Percentiles rank a stretch among this genome's conserved stretches.
phyloP scores from a whole-genome alignment of 2,329 filamentous ascomycete species.

The Cladosporium sp. region DNA sequence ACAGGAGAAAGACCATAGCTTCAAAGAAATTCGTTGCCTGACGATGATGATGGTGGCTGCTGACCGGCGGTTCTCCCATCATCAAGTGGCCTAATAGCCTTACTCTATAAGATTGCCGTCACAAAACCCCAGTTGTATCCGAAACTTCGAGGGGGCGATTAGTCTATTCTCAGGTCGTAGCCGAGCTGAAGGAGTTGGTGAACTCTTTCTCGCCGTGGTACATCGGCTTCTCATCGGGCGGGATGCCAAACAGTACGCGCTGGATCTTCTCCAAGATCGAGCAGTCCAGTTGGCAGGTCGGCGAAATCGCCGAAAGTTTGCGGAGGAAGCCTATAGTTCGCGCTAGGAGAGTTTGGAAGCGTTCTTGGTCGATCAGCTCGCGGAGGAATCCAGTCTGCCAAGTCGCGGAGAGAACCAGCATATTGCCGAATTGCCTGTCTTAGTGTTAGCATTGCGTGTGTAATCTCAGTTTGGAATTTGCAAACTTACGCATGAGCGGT shows the following conservation, averaged over 20 bases:
- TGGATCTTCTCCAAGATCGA: conserved; percentile 62
- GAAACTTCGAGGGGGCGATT: neutral
- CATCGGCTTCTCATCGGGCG: conserved; percentile 17
- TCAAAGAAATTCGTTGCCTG: conserved; percentile 6
- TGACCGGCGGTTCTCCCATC: neutral
- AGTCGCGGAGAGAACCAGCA: conserved; percentile 81
- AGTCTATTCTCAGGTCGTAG: conserved; percentile 3
- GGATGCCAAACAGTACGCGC: conserved; percentile 28
- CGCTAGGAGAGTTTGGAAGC: conserved; percentile 58
- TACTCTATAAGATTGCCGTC: neutral
- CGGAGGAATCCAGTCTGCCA: conserved; percentile 50
- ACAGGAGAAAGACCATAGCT: neutral
- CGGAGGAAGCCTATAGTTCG: conserved; percentile 74
- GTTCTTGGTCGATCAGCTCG: conserved; percentile 49
- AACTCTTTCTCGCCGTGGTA: conserved; percentile 19
- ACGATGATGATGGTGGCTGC: neutral
- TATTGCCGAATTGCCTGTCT: conserved; percentile 90
- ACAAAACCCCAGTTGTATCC: neutral
- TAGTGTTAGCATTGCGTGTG: conserved; percentile 22
- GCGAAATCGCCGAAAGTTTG: conserved; percentile 66
- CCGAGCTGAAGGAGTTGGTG: conserved; percentile 11
- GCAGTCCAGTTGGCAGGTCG: conserved; percentile 69
- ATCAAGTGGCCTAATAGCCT: neutral
- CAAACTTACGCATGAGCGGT: conserved; percentile 86
- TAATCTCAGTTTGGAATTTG: neutral